These are phyloP conservation scores for slime mould (Dictyostelium discoideum) DNA, from an alignment of 78 protist species.

Conservation along the genomic window dicty_2.7 NC_007088.5:3555001-3555500, in stretches of 20 bases:
- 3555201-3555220: not conserved
- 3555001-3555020: not conserved
- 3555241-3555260: not conserved
- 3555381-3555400: not conserved
- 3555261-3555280: not conserved
- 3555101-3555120: too few species aligned
- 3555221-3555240: not conserved
- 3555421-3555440: not conserved
- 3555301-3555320: not conserved
- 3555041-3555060: not conserved
- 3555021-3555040: not conserved
- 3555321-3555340: not conserved
- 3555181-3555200: not conserved
- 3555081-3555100: not conserved
- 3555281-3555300: not conserved
- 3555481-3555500: not conserved
- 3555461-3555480: not conserved
- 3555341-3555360: not conserved
- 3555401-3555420: not conserved
- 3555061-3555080: too few species aligned
- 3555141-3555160: not conserved
- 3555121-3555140: not conserved
- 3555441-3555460: not conserved
- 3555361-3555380: not conserved
- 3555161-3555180: not conserved